Base-by-base conservation (phyloP, 2,329 filamentous ascomycete species). In the Colletotrichum shisoi region DNA sequence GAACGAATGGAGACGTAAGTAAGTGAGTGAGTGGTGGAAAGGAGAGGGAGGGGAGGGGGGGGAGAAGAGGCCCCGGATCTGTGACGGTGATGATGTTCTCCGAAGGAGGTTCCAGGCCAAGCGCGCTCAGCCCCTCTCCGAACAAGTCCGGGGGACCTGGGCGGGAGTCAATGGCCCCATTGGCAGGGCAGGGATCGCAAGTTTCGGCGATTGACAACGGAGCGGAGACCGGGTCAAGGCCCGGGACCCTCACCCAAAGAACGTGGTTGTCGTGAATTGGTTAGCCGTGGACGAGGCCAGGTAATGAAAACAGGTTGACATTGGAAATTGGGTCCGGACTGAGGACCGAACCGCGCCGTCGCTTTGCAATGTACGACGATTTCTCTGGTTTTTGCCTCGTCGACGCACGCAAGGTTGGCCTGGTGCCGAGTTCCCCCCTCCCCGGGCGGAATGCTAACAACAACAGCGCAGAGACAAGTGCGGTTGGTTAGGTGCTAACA, bases 121-220 rank as follows among this genome's bases (percentile, higher is more conserved):
- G 11, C 45, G 19, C 45, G 24, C 45, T 8, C 24, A 27, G n/a
- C 49, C 51, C 31, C 49, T 31, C 44, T 21, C 45, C 45, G 45
- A 21, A 13, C 2, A 53, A 53, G 51, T 39, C 51, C 34, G 51
- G 51, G 51, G 51, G 34, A 21, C 51, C 51, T 53, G 51, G 51
- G 51, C 51, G 51, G 51, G 31, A 13, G 7, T 13, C 6, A n/a
- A 39, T 39, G n/a, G n/a, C 31, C 7, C 51, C 51, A 53, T n/a
- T 53, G 12, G 12, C 34, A 39, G 7, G 51, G 31, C 31, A 34
- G 31, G 51, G n/a, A 7, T 24, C 31, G 51, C 37, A n/a, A 11
- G 31, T 21, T 52, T 52, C 51, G 51, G n/a, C 51, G 51, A 34
- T 39, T 39, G 15, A 40, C 17, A 3, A n/a, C n/a, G 31, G 31